These are phyloP conservation scores for Fusarium annulatum DNA, from an alignment of 2,329 filamentous ascomycete genomes.

Conservation along the genomic window DNA sequence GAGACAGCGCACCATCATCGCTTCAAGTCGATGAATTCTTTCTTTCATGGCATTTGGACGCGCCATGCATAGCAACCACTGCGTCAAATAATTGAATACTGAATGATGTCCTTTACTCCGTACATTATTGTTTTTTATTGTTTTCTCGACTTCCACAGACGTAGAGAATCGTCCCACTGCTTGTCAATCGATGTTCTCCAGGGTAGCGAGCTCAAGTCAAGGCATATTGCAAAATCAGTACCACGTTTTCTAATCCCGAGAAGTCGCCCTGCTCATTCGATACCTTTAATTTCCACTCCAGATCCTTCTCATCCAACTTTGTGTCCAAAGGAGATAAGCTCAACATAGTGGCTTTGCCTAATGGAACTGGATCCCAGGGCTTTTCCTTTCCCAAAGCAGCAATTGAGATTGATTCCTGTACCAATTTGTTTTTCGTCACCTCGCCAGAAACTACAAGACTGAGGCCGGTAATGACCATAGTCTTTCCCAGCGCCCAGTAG, in stretches of 20 bases:
- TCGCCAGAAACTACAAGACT: neutral
- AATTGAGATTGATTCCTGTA: neutral
- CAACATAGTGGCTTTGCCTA: neutral
- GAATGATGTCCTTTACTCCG: no score
- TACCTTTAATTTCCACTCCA: neutral
- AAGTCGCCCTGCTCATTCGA: neutral
- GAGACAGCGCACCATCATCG: accelerated
- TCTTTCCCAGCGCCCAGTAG: neutral
- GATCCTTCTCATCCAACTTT: accelerated
- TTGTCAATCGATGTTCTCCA: neutral
- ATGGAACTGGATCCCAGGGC: neutral
- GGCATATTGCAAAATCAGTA: neutral
- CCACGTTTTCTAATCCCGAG: neutral
- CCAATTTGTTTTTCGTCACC: neutral
- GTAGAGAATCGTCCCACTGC: neutral
- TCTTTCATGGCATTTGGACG: no score
- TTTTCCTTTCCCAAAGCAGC: neutral
- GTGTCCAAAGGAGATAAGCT: neutral
- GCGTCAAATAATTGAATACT: neutral
- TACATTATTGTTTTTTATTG: no score
- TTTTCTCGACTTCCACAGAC: neutral
- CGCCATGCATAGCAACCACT: neutral
- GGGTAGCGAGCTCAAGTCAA: neutral
- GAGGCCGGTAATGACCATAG: neutral
- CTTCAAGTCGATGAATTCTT: neutral